Evolutionary conservation across 1,284 basidiomycete species (phyloP), one percentile per base, ranked within the genome.

Genomic region (Microbotryum intermedium): DNA sequence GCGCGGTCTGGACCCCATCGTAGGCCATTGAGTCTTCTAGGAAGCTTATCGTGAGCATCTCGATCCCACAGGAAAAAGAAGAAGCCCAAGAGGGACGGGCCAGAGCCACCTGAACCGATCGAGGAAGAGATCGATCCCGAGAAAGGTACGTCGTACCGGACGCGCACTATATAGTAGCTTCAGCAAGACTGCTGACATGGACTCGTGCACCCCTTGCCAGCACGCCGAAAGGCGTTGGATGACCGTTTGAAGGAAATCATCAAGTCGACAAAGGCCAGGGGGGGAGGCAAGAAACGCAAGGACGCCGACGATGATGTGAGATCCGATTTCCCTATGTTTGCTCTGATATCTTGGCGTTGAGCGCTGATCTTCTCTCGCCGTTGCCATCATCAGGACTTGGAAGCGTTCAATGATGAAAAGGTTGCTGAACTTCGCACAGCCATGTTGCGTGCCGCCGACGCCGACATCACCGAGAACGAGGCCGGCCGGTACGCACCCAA

Each of bases 361-460:
- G 13, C 20, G 18, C 49, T 52, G 30, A 53, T 13, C 26, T 21
- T 9, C 30, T 50, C 23, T 18, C 21, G 2, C 4, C 26, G 20
- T 20, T 48, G 21, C 13, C 23, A 48, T 3, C 3, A 44, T 28
- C 61, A 80, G 75, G 77, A 79, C 62, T 73, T 97, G 25, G 94
- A 98, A 70, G 80, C 83, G 44, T 87, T 88, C 68, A 90, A 91
- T 20, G 94, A 98, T 73, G 90, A 93, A 65, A 86, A 94, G 69
- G 90, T 97, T 26, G 85, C 86, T 0, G 79, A 86, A 8, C 79
- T 98, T 25, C 81, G 89, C 21, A 85, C 89, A 61, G 79, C 84
- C 42, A 98, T 98, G 95, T 80, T 88, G 50, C 77, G 78, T 9
- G 95, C 94, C 2, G 92, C 88, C 0, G 85, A 88, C 21, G 84